Conservation (phyloP, 1,139 yeast genomes). For the Candida pseudocylindracea region DNA sequence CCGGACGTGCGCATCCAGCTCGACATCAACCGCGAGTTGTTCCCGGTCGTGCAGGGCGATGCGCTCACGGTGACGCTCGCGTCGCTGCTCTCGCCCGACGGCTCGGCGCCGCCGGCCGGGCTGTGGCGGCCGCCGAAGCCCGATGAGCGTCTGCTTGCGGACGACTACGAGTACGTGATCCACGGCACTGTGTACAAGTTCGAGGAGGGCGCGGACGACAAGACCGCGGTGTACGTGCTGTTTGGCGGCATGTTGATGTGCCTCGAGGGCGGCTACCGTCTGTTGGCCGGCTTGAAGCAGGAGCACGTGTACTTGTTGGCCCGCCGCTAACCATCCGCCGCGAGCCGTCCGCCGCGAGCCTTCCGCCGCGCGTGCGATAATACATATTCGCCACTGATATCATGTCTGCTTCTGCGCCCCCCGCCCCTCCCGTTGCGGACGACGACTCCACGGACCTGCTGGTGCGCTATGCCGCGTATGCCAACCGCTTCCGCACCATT, state of each 20-base stretch:
- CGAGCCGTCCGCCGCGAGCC: slow-evolving; percentile 43
- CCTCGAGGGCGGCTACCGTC: slow-evolving; percentile 86
- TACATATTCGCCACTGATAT: too few relatives aligned
- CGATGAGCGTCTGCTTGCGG: slow-evolving; percentile 73
- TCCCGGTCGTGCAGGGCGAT: slow-evolving; percentile 63
- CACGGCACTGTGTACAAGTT: slow-evolving; percentile 95
- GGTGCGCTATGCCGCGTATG: slow-evolving; percentile 66
- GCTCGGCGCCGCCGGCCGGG: slow-evolving; percentile 13
- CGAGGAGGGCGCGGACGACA: slow-evolving; percentile 61
- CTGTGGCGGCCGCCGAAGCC: slow-evolving; percentile 88
- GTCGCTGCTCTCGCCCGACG: slow-evolving; percentile 27
- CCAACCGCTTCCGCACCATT: slow-evolving; percentile 50
- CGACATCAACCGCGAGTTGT: slow-evolving; percentile 82
- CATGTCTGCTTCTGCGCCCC: too few relatives aligned
- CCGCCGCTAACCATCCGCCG: slow-evolving; percentile 29
- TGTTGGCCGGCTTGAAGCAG: slow-evolving; percentile 73
- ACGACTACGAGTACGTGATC: slow-evolving; percentile 96
- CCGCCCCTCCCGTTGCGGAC: slow-evolving; percentile 1
- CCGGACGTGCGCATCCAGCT: slow-evolving; percentile 68
- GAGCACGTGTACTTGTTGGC: slow-evolving; percentile 82
- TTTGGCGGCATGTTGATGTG: slow-evolving; percentile 92
- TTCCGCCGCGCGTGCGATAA: too few relatives aligned
- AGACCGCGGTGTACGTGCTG: slow-evolving; percentile 75
- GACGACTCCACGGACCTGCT: slow-evolving; percentile 21
- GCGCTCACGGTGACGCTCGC: slow-evolving; percentile 81